Percentiles rank a stretch among this genome's conserved stretches.
These are phyloP conservation scores for Colletotrichum paranaense DNA, from an alignment of 2,329 filamentous ascomycete species.

Conservation along the genomic window DNA sequence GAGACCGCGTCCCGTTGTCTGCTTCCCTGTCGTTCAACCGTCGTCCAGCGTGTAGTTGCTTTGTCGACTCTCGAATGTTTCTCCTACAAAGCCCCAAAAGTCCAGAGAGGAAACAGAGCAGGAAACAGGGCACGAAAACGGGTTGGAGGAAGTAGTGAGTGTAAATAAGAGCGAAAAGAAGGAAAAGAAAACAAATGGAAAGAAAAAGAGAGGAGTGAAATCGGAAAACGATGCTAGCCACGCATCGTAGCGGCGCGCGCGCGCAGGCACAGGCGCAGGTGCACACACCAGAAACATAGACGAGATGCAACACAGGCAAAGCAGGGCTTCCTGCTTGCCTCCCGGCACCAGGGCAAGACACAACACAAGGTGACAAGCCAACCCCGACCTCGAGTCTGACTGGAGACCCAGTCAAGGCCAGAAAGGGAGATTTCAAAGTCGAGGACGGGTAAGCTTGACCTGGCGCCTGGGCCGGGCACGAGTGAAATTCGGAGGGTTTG, in stretches of 20 bases:
- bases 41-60: slow-evolving; percentile 1
- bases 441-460: slow-evolving; percentile 25
- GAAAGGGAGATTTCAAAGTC: neutral
- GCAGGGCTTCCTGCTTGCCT: slow-evolving; percentile 30
- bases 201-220: slow-evolving; percentile 10
- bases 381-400: slow-evolving; percentile 8
- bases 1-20: neutral
- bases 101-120: neutral
- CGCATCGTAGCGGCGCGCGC: slow-evolving; percentile 11
- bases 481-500: slow-evolving; percentile 35
- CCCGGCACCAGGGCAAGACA: slow-evolving; percentile 17
- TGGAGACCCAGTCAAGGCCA: neutral
- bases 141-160: neutral
- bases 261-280: slow-evolving; percentile 6
- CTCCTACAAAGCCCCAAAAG: neutral
- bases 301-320: slow-evolving; percentile 33
- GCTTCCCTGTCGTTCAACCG: neutral
- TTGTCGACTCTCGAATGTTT: slow-evolving; percentile 1
- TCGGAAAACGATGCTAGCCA: slow-evolving; percentile 18
- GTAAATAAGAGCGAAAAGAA: neutral
- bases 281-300: slow-evolving; percentile 34
- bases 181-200: neutral
- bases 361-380: slow-evolving; percentile 32
- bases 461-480: slow-evolving; percentile 33
- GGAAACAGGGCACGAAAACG: neutral